phyloP scores from a whole-genome alignment of 192 early-diverging fungal genomes.

The Dissophora globulifera region DNA sequence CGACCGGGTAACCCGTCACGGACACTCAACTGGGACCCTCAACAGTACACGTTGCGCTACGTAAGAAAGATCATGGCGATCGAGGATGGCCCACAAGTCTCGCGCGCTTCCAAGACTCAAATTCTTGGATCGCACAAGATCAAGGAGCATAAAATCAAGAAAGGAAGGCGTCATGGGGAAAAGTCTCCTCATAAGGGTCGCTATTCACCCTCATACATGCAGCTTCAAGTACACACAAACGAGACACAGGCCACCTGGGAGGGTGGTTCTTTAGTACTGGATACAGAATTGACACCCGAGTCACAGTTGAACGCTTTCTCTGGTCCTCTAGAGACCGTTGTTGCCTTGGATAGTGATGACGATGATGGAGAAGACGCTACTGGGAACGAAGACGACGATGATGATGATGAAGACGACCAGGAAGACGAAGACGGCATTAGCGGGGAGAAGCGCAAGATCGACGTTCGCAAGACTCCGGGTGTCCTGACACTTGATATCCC shows the following conservation, averaged over 20 bases:
- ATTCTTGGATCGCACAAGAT: no score
- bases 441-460: not conserved
- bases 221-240: no score
- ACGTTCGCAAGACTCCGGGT: not conserved
- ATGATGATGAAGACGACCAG: not conserved
- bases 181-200: no score
- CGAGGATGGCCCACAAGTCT: not conserved
- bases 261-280: no score
- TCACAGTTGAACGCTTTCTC: no score
- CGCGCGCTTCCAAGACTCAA: not conserved
- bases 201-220: no score
- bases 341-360: no score
- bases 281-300: no score
- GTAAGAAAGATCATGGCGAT: slow-evolving; percentile 23
- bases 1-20: not conserved
- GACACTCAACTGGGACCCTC: slow-evolving; percentile 25
- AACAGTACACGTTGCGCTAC: slow-evolving; percentile 10
- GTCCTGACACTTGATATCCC: slow-evolving; percentile 37
- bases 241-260: no score
- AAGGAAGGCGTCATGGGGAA: no score
- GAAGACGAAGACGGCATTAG: not conserved
- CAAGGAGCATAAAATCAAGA: no score
- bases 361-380: not conserved
- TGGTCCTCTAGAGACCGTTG: no score
- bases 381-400: not conserved